phyloP scores from a whole-genome alignment of 768 basidiomycete species.

The Russula dissimulans region DNA sequence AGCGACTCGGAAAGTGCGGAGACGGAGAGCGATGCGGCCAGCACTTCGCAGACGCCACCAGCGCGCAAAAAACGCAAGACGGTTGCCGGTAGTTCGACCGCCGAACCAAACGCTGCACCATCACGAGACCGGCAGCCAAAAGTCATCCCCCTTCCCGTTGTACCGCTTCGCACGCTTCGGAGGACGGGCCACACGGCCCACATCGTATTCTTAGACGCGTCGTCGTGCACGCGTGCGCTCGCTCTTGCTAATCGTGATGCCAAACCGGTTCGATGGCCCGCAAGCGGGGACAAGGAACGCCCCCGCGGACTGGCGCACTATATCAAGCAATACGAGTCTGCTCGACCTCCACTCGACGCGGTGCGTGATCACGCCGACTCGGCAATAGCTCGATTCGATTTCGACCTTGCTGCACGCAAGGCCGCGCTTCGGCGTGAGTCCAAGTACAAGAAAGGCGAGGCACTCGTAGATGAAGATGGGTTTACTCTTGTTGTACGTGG shows the following conservation, averaged over 20 bases:
- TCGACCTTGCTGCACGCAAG: slow-evolving; percentile 50
- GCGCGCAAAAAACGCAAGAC: slow-evolving; percentile 29
- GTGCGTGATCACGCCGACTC: slow-evolving; percentile 77
- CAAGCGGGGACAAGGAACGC: slow-evolving; percentile 36
- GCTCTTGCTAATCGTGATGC: slow-evolving; percentile 28
- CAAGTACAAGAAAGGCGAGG: slow-evolving; percentile 73
- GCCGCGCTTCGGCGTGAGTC: slow-evolving; percentile 35
- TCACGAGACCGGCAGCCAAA: slow-evolving; percentile 32
- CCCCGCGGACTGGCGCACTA: slow-evolving; percentile 72
- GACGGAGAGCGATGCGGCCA: slow-evolving; percentile 15
- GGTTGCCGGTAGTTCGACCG: slow-evolving; percentile 1
- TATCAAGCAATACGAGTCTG: slow-evolving; percentile 44
- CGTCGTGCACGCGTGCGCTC: slow-evolving; percentile 63
- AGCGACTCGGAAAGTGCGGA: slow-evolving; percentile 30
- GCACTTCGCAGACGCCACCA: slow-evolving; percentile 8
- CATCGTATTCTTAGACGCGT: slow-evolving; percentile 58
- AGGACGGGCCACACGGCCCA: slow-evolving; percentile 64
- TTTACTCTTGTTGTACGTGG: slow-evolving; percentile 92
- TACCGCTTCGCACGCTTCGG: slow-evolving; percentile 45
- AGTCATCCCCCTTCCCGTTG: slow-evolving; percentile 51
- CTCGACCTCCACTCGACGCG: slow-evolving; percentile 67
- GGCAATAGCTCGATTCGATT: slow-evolving; percentile 69
- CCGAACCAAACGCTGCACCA: slow-evolving; percentile 11
- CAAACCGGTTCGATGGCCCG: slow-evolving; percentile 57
- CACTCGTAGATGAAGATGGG: slow-evolving; percentile 88